Percentiles rank a stretch among this genome's conserved stretches.
phyloP scores from a whole-genome alignment of 2,329 filamentous ascomycete genomes.

The Xylariales sp. region DNA sequence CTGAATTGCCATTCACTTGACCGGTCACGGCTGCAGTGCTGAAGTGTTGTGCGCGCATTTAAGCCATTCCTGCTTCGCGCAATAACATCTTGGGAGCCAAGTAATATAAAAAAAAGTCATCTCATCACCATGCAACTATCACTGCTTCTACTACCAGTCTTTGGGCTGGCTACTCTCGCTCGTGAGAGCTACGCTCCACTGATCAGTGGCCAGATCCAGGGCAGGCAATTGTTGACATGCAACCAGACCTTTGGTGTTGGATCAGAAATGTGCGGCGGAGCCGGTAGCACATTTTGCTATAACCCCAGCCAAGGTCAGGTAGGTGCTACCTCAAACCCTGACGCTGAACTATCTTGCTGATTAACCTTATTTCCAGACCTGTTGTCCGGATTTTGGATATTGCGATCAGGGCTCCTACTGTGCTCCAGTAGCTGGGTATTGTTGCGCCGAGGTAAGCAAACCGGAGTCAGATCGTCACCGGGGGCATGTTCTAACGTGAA shows the following conservation, averaged over 20 bases:
- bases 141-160: conserved; percentile 12
- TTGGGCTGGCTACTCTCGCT: conserved; percentile 11
- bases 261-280: conserved; percentile 24
- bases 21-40: too few species aligned
- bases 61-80: too few species aligned
- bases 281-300: conserved; percentile 27
- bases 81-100: too few species aligned
- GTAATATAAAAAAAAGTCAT: too few species aligned
- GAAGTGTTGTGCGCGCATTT: too few species aligned
- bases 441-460: conserved; percentile 30
- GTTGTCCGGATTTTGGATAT: conserved; percentile 30
- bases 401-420: conserved; percentile 30
- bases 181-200: conserved; percentile 16
- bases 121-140: conserved; percentile 18
- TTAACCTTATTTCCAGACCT: too few species aligned
- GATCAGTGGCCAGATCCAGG: conserved; percentile 7
- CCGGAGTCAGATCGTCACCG: too few species aligned
- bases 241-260: conserved; percentile 27
- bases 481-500: too few species aligned
- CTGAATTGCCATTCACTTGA: too few species aligned
- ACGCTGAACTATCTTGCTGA: too few species aligned
- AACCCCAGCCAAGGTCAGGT: conserved; percentile 29
- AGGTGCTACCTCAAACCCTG: conserved; percentile 9
- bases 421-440: conserved; percentile 31
- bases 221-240: conserved; percentile 24